Percentiles rank a stretch among this genome's conserved stretches.
These are phyloP conservation scores for Phaeosphaeriaceae sp. DNA, from an alignment of 2,329 filamentous ascomycete genomes.

Conservation along the genomic window DNA sequence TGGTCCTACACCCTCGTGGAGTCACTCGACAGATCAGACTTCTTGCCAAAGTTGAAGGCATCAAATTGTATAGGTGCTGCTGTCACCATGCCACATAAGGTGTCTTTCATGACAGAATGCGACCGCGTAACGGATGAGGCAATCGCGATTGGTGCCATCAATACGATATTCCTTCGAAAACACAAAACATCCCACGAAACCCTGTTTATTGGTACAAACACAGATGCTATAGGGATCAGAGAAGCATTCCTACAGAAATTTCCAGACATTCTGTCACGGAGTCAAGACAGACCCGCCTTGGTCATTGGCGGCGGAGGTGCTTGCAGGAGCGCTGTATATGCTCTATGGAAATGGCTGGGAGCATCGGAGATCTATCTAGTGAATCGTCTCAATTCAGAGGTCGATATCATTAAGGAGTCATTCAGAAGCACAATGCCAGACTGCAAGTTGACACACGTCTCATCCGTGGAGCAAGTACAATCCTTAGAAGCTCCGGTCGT, in stretches of 20 bases:
- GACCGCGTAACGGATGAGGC: no score
- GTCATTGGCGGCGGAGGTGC: conserved; percentile 81
- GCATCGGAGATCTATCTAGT: conserved; percentile 77
- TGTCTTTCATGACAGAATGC: no score
- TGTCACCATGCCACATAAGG: no score
- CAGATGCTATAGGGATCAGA: conserved; percentile 78
- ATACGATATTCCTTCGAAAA: no score
- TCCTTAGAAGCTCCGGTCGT: conserved; percentile 66
- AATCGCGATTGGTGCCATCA: no score
- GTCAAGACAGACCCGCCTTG: conserved; percentile 69
- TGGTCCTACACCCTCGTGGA: no score
- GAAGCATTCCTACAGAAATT: conserved; percentile 68
- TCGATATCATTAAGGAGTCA: conserved; percentile 66
- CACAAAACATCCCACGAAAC: neutral
- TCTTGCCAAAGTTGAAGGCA: no score
- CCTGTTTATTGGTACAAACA: conserved; percentile 76
- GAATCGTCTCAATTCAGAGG: conserved; percentile 73
- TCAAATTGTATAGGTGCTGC: no score
- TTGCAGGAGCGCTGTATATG: conserved; percentile 78
- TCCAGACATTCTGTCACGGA: conserved; percentile 53
- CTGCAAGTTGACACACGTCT: conserved; percentile 67
- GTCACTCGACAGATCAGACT: no score
- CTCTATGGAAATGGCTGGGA: conserved; percentile 72
- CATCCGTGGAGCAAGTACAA: conserved; percentile 65
- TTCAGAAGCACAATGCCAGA: conserved; percentile 65